A percentile compares a stretch with the other conserved stretches of the same genome.
Evolutionary conservation across 2,329 filamentous ascomycete genomes (phyloP).

Genomic region (Fusarium sp.): DNA sequence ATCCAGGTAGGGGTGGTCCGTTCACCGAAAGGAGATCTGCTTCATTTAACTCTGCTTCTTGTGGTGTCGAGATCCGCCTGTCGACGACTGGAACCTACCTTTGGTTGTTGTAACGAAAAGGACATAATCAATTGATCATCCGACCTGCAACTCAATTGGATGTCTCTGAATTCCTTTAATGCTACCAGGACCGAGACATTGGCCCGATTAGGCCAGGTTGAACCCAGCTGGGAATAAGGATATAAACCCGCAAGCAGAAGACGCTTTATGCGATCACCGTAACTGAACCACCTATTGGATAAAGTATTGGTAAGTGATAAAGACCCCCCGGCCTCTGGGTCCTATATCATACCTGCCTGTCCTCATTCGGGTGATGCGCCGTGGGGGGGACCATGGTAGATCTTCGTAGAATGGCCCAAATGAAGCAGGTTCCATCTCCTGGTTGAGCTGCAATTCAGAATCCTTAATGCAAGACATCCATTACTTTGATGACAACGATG

Average conservation of each 20-base stretch:
- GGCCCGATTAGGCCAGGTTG: conserved; percentile 6
- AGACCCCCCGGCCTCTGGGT: conserved; percentile 22
- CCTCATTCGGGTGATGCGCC: conserved; percentile 33
- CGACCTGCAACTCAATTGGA: conserved; percentile 30
- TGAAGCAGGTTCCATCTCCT: conserved; percentile 33
- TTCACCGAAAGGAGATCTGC: conserved; percentile 42
- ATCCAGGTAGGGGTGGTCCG: conserved; percentile 13
- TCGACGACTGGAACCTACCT: conserved; percentile 31
- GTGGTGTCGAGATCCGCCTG: conserved; percentile 36
- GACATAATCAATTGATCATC: conserved; percentile 17
- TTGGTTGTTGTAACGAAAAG: conserved; percentile 6
- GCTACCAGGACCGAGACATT: neutral
- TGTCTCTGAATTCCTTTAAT: conserved; percentile 1
- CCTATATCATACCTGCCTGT: conserved; percentile 22
- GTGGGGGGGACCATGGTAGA: conserved; percentile 31
- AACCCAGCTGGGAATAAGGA: conserved; percentile 29
- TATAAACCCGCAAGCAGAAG: conserved; percentile 21
- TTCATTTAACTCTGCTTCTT: conserved; percentile 45
- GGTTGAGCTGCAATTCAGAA: conserved; percentile 6
- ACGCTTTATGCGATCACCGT: conserved; percentile 9
- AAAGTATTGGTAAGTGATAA: conserved; percentile 12
- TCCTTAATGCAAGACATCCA: conserved; percentile 6
- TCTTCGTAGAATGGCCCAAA: conserved; percentile 42
- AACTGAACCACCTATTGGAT: conserved; percentile 23
- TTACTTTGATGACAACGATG: neutral